phyloP scores from a whole-genome alignment of 495 filamentous ascomycete species.

The Penicillium longicatenatum region DNA sequence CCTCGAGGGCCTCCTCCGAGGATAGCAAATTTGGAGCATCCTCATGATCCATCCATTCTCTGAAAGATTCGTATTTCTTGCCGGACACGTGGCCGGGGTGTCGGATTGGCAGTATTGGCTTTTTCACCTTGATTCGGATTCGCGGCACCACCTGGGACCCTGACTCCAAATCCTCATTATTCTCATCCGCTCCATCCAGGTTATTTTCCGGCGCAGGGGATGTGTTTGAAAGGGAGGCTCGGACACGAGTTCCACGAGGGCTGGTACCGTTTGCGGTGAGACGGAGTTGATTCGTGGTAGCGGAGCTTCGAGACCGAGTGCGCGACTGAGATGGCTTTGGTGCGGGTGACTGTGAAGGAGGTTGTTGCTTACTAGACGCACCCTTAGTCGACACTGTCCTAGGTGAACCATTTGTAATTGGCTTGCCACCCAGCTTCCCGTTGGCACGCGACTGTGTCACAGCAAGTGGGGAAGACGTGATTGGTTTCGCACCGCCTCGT shows the following conservation, averaged over 20 bases:
- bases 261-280: conserved; percentile 25
- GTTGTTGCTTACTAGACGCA: conserved; percentile 23
- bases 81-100: conserved; percentile 53
- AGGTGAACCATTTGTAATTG: conserved; percentile 37
- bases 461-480: conserved; percentile 38
- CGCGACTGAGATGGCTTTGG: conserved; percentile 31
- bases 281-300: conserved; percentile 21
- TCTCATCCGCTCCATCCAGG: conserved; percentile 11
- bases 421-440: conserved; percentile 37
- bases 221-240: conserved; percentile 28
- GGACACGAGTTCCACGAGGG: conserved; percentile 30
- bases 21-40: conserved; percentile 41
- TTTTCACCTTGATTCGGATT: conserved; percentile 55
- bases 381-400: conserved; percentile 27
- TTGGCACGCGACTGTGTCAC: conserved; percentile 37
- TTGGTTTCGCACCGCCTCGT: conserved; percentile 26
- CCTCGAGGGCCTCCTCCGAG: conserved; percentile 57
- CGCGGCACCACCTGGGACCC: conserved; percentile 38
- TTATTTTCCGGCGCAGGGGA: conserved; percentile 12
- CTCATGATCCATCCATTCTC: conserved; percentile 58
- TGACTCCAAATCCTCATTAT: conserved; percentile 25
- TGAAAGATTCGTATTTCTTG: conserved; percentile 52
- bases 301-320: conserved; percentile 38
- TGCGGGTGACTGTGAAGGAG: conserved; percentile 35
- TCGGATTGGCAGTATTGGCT: conserved; percentile 51